Percentiles rank a stretch among this genome's conserved stretches.
These are phyloP conservation scores for Fusarium bactridioides DNA, from an alignment of 2,329 filamentous ascomycete species.

Conservation along the genomic window DNA sequence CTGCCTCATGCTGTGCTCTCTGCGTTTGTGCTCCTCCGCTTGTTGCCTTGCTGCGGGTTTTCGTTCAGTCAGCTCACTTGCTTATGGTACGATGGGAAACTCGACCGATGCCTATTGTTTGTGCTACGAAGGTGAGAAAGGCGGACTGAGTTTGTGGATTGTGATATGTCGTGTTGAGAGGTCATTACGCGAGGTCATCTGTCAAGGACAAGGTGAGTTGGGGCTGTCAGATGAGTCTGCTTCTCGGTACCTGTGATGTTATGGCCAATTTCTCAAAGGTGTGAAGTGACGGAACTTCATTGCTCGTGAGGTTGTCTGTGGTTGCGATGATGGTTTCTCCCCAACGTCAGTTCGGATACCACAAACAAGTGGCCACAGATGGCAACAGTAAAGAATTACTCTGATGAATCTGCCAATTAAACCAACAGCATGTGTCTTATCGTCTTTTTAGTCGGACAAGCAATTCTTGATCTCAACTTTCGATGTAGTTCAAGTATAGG, in stretches of 20 bases:
- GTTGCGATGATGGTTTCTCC: neutral
- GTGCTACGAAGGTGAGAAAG: neutral
- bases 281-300: neutral
- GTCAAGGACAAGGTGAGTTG: neutral
- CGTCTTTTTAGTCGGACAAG: neutral
- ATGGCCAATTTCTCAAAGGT: neutral
- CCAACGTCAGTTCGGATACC: neutral
- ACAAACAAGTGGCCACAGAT: neutral
- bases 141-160: neutral
- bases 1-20: constrained; percentile 7
- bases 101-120: constrained; percentile 1
- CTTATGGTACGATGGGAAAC: constrained; percentile 2
- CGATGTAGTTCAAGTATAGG: neutral
- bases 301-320: neutral
- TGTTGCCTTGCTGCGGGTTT: constrained; percentile 7
- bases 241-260: neutral
- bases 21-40: neutral
- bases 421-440: neutral
- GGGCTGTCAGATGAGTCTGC: neutral
- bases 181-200: neutral
- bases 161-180: constrained; percentile 2
- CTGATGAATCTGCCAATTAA: fast-evolving
- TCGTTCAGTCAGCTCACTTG: neutral
- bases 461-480: neutral
- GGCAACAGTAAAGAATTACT: fast-evolving